phyloP scores from a whole-genome alignment of 306 rosid genomes.

The Arachis hypogaea region DNA sequence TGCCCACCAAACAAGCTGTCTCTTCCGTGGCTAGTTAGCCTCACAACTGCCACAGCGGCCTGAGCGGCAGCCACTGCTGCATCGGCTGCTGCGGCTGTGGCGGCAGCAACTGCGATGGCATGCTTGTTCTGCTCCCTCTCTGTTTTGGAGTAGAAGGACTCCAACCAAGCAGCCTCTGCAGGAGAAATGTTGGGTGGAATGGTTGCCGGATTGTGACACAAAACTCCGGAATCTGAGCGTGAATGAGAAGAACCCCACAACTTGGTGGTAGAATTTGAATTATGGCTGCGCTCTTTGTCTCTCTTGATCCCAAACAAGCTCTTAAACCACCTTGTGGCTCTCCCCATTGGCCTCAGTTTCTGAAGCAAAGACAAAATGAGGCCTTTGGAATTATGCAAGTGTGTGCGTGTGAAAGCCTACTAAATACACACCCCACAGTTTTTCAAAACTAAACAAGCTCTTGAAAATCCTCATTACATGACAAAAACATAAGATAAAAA shows the following conservation, averaged over 20 bases:
- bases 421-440: conserved; percentile 9
- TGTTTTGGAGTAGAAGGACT: conserved; percentile 66
- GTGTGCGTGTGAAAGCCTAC: conserved; percentile 25
- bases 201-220: conserved; percentile 75
- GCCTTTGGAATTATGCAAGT: conserved; percentile 31
- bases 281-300: conserved; percentile 53
- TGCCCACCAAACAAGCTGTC: conserved; percentile 70
- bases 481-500: conserved; percentile 51
- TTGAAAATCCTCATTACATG: conserved; percentile 59
- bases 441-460: conserved; percentile 25
- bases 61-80: conserved; percentile 93
- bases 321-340: conserved; percentile 80
- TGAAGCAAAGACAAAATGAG: neutral
- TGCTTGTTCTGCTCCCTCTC: conserved; percentile 87
- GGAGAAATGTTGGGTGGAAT: conserved; percentile 80
- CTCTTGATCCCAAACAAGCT: conserved; percentile 73
- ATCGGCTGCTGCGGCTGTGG: conserved; percentile 93
- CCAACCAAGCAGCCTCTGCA: conserved; percentile 88
- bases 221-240: conserved; percentile 39
- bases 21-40: conserved; percentile 81
- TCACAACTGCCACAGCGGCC: conserved; percentile 90
- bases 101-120: conserved; percentile 91
- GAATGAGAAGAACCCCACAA: conserved; percentile 27
- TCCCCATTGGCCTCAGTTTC: conserved; percentile 63
- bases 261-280: conserved; percentile 43